These are phyloP conservation scores for Exserohilum rostratum DNA, from an alignment of 2,329 filamentous ascomycete species.

Conservation along the genomic window DNA sequence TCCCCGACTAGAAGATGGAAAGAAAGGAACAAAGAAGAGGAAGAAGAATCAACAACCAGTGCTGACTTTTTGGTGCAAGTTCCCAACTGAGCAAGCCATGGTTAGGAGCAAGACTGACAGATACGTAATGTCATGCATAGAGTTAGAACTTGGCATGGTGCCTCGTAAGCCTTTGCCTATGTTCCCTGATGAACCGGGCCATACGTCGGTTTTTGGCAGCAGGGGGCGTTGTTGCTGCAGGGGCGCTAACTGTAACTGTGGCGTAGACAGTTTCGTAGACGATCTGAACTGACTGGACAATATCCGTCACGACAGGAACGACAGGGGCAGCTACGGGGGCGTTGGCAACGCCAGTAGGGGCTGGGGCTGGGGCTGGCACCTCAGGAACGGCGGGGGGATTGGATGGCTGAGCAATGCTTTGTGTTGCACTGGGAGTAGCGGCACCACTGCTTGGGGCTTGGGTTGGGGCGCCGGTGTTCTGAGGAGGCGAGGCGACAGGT, in stretches of 20 bases:
- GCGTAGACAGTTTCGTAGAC: conserved; percentile 24
- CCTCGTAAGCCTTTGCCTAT: conserved; percentile 21
- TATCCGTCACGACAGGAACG: conserved; percentile 9
- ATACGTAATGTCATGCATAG: no score
- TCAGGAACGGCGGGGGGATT: conserved; percentile 3
- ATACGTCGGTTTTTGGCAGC: conserved; percentile 15
- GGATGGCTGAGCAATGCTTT: conserved; percentile 14
- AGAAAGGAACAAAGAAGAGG: no score
- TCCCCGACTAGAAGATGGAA: no score
- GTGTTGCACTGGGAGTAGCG: conserved; percentile 7
- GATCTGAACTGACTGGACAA: conserved; percentile 12
- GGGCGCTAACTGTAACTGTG: conserved; percentile 17
- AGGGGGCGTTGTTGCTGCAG: conserved; percentile 16
- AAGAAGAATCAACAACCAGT: conserved; percentile 11
- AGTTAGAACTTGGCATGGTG: conserved; percentile 18
- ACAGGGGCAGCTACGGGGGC: conserved; percentile 7
- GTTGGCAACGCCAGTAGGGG: conserved; percentile 2
- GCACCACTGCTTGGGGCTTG: conserved; percentile 6
- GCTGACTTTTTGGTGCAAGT: not conserved
- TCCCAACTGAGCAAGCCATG: no score
- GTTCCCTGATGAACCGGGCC: conserved; percentile 24
- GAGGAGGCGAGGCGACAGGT: conserved; percentile 6
- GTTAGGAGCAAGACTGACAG: no score
- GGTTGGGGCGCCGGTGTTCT: conserved; percentile 1
- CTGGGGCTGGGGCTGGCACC: conserved; percentile 2